Base-by-base conservation (phyloP, 2,329 filamentous ascomycete species). In the Fusarium denticulatum region DNA sequence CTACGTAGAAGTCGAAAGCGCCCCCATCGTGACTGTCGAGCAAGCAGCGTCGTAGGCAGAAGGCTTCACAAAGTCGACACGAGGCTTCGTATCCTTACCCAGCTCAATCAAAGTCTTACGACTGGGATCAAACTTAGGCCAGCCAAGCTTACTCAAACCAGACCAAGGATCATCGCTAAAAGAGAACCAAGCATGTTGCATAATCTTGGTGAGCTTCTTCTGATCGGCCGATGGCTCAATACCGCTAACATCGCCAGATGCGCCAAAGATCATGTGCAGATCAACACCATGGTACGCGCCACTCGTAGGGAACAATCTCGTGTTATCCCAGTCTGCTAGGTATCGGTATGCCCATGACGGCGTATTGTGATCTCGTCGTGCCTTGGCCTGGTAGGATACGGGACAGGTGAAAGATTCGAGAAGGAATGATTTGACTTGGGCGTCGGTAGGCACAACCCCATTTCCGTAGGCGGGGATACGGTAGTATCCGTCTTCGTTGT, bases 261-360 rank as follows among this genome's bases (percentile, higher is more conserved):
- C 83, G 2, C 85, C 84, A 64, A 86, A 86, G 22, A 86, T 77
- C 82, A 87, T 86, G 64, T 85, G 82, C 58, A 87, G 58, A 37
- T 87, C 86, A 2, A 81, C 81, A 0, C 85, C 87, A 56, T 88
- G 86, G 69, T 87, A 88, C 1, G 85, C 85, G 8, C 85, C 85
- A 45, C 84, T 86, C 10, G 79, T 81, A 0, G 81, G 80, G 60
- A 84, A 86, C 30, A 88, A 78, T 0, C 84, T 80, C 3, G 84
- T 83, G 64, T 87, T 88, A 36, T 83, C 71, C 84, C 85, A 88
- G 71, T 88, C 85, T 26, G 82, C 86, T 56, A 85, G 81, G 73
- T 86, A 88, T 36, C 86, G 84, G 52, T 84, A 86, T 7, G 80
- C 80, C 83, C 85, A 88, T 14, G 82, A 76, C 0, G 84, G 79